A percentile compares a stretch with the other conserved stretches of the same genome.
These are phyloP conservation scores for Candida succiphila DNA, from an alignment of 805 yeast genomes.

Conservation along the genomic window DNA sequence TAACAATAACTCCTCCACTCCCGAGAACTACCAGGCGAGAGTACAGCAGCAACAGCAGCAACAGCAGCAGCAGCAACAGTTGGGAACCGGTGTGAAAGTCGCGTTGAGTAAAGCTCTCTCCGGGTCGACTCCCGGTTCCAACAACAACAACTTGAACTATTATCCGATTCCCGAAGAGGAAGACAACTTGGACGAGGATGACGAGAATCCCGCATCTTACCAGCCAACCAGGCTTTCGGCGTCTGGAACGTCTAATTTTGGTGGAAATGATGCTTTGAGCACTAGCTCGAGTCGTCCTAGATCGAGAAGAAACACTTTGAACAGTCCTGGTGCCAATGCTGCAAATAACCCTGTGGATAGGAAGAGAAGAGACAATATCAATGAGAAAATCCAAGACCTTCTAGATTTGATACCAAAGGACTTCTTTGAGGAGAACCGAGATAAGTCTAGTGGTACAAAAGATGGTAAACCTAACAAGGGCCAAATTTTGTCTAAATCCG, in stretches of 20 bases:
- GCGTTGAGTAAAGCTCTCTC: no score
- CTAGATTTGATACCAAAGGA: conserved; percentile 22
- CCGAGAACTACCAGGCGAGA: no score
- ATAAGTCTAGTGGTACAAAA: conserved; percentile 56
- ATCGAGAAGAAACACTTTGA: conserved; percentile 1
- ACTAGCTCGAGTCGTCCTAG: not conserved
- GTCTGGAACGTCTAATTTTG: not conserved
- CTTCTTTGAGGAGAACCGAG: conserved; percentile 30
- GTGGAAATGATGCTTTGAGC: not conserved
- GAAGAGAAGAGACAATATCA: conserved; percentile 45
- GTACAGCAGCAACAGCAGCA: no score
- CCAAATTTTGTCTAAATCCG: conserved; percentile 65
- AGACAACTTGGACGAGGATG: no score
- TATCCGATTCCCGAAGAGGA: no score
- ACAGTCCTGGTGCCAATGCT: not conserved
- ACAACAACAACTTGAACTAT: no score
- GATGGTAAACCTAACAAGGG: conserved; percentile 85
- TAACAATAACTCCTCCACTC: no score
- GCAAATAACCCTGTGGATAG: conserved; percentile 24
- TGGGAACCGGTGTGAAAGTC: no score
- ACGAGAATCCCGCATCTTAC: no score
- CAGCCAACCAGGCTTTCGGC: not conserved
- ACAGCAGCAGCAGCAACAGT: no score
- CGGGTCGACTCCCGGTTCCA: no score
- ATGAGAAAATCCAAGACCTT: conserved; percentile 45